These are phyloP conservation scores for Lipomyces sp. DNA, from an alignment of 805 yeast species.

Conservation along the genomic window DNA sequence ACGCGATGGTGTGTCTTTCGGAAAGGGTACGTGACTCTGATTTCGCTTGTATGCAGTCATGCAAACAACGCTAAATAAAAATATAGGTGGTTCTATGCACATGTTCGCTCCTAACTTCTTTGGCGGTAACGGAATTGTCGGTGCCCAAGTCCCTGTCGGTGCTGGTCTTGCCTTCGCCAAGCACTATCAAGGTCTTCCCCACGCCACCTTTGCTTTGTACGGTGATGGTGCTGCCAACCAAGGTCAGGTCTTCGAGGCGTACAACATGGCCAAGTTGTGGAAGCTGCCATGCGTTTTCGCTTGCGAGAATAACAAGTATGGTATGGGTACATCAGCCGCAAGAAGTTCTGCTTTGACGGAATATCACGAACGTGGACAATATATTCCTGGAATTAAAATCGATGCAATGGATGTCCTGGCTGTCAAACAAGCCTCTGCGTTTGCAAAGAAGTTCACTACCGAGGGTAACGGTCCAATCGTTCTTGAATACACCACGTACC, in stretches of 20 bases:
- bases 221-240: conserved; percentile 99
- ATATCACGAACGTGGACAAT: conserved; percentile 98
- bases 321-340: conserved; percentile 99
- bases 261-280: conserved; percentile 99
- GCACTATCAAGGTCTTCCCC: conserved; percentile 79
- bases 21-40: conserved; percentile 63
- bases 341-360: conserved; percentile 97
- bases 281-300: conserved; percentile 91
- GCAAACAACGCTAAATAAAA: background rate
- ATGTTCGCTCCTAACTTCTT: conserved; percentile 94
- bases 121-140: conserved; percentile 99
- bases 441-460: conserved; percentile 94
- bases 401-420: conserved; percentile 99
- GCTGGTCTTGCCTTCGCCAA: conserved; percentile 99
- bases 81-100: conserved; percentile 92
- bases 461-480: conserved; percentile 96
- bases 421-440: conserved; percentile 91
- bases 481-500: conserved; percentile 95
- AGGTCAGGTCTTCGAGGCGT: conserved; percentile 98
- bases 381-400: conserved; percentile 97
- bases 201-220: conserved; percentile 85
- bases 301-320: conserved; percentile 99
- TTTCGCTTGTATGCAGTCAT: background rate
- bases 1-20: conserved; percentile 91
- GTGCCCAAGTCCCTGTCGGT: conserved; percentile 98